Percentiles rank a stretch among this genome's conserved stretches.
Conservation (phyloP, 108 stramenopile species). For the Skeletonema costatum region DNA sequence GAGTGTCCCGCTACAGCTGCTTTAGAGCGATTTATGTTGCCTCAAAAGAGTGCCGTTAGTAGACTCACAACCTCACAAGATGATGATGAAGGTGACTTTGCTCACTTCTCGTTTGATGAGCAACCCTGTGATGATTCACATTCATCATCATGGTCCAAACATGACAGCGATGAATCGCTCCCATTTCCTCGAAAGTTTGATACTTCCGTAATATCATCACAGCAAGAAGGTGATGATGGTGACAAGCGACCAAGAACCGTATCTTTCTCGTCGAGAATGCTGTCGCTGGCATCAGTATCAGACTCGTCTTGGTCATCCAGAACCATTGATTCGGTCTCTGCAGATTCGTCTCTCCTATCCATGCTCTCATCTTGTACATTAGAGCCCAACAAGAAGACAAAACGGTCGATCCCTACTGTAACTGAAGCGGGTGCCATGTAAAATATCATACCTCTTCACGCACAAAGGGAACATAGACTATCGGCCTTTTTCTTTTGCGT, state of each 20-base stretch:
- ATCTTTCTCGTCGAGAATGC: neutral
- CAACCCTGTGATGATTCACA: neutral
- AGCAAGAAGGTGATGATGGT: neutral
- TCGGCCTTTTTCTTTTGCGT: neutral
- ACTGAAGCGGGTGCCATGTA: neutral
- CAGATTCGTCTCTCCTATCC: neutral
- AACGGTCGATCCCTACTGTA: neutral
- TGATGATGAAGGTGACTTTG: neutral
- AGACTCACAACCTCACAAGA: neutral
- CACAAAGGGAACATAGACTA: neutral
- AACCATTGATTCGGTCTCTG: neutral
- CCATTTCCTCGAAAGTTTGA: neutral
- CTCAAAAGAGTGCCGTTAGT: neutral
- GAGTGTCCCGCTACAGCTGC: neutral
- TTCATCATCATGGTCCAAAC: neutral
- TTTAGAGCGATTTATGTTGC: neutral
- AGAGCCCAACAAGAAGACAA: neutral
- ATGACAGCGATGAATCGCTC: neutral
- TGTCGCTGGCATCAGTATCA: neutral
- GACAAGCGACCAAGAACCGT: neutral
- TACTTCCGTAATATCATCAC: neutral
- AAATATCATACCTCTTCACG: neutral
- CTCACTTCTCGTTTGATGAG: neutral
- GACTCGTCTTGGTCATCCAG: neutral
- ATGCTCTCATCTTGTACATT: constrained; percentile 4